Evolutionary conservation across 306 rosid genomes (phyloP).

Genomic region (Trifolium dubium): DNA sequence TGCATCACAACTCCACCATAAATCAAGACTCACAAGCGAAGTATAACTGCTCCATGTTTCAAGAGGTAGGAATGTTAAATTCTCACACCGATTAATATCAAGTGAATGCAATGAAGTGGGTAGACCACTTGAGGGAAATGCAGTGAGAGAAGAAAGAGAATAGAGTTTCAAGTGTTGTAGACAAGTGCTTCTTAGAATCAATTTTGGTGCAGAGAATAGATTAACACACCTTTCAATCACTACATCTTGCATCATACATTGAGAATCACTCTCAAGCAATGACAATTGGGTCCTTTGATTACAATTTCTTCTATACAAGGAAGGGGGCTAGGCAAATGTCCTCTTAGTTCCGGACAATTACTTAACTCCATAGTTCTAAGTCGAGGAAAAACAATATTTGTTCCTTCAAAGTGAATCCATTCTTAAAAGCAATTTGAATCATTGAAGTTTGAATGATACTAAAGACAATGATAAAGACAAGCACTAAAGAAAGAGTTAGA

Average conservation of each 20-base stretch:
- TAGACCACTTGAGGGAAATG: background rate
- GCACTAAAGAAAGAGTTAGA: too few species aligned
- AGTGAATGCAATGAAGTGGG: background rate
- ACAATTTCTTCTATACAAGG: background rate
- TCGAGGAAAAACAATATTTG: too few species aligned
- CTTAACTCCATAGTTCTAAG: background rate
- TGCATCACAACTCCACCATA: too few species aligned
- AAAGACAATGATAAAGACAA: too few species aligned
- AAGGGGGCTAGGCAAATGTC: background rate
- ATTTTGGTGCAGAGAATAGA: background rate
- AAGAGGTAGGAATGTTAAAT: background rate
- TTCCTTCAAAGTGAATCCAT: too few species aligned
- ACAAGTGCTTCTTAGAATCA: background rate
- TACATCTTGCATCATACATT: background rate
- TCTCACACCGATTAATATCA: accelerated
- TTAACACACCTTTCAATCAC: background rate
- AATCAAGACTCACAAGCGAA: too few species aligned
- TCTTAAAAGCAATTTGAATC: too few species aligned
- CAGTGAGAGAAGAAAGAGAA: background rate
- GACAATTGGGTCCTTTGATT: background rate
- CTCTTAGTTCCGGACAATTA: background rate
- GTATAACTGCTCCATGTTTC: too few species aligned
- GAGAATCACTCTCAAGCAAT: background rate
- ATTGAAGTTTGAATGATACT: too few species aligned
- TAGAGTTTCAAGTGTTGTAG: background rate